These are phyloP conservation scores for Xylaria intraflava DNA, from an alignment of 495 filamentous ascomycete genomes.

Conservation along the genomic window DNA sequence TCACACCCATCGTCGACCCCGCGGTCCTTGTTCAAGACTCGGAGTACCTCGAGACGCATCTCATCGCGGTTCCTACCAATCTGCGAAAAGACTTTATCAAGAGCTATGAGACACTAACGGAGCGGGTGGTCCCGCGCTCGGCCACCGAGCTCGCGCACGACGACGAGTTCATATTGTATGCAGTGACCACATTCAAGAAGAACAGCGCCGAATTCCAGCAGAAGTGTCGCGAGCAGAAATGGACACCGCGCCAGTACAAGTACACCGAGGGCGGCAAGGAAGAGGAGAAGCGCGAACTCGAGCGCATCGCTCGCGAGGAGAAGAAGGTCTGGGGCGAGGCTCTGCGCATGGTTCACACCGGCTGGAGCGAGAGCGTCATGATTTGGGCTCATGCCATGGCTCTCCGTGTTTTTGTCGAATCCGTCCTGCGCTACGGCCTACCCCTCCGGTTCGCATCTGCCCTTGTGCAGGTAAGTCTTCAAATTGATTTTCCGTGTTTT, in stretches of 20 bases:
- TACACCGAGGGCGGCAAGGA: slow-evolving; percentile 84
- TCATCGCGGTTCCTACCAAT: slow-evolving; percentile 75
- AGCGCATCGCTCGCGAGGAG: slow-evolving; percentile 71
- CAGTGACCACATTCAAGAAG: slow-evolving; percentile 91
- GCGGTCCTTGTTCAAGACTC: slow-evolving; percentile 74
- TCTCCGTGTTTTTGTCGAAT: slow-evolving; percentile 92
- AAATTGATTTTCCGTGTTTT: background rate
- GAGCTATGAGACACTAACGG: slow-evolving; percentile 77
- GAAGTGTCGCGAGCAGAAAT: slow-evolving; percentile 83
- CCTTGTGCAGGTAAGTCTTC: slow-evolving; percentile 64
- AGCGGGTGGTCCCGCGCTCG: slow-evolving; percentile 83
- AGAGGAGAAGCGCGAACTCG: slow-evolving; percentile 77
- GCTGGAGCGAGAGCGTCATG: slow-evolving; percentile 92
- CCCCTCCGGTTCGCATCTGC: slow-evolving; percentile 82
- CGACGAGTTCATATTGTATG: slow-evolving; percentile 80
- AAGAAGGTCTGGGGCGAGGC: slow-evolving; percentile 85
- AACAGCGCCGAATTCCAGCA: slow-evolving; percentile 75
- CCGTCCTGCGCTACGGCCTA: slow-evolving; percentile 86
- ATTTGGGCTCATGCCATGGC: slow-evolving; percentile 88
- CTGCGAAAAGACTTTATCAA: slow-evolving; percentile 79
- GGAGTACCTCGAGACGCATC: slow-evolving; percentile 93
- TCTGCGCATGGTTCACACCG: slow-evolving; percentile 74
- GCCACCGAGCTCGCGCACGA: slow-evolving; percentile 70
- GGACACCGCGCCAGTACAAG: slow-evolving; percentile 90
- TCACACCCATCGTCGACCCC: slow-evolving; percentile 79